Percentiles rank a stretch among this genome's conserved stretches.
phyloP scores from a whole-genome alignment of 75 land plant species.

The Cunninghamia lanceolata region DNA sequence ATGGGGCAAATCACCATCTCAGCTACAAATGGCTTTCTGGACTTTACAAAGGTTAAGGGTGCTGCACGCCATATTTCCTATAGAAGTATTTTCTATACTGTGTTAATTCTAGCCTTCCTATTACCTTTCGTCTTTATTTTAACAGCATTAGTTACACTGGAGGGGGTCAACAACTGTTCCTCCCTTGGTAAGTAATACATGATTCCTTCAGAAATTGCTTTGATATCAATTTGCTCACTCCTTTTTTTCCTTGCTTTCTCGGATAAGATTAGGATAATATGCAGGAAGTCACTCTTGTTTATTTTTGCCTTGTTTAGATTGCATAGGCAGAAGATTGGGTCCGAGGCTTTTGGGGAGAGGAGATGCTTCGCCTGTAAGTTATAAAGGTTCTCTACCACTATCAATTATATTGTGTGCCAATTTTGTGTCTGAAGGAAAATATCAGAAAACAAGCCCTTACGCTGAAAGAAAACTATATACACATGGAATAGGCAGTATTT shows the following conservation, averaged over 20 bases:
- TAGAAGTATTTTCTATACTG: constrained; percentile 65
- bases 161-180: constrained; percentile 60
- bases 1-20: constrained; percentile 97
- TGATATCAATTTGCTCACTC: constrained; percentile 4
- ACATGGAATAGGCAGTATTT: background rate
- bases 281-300: background rate
- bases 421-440: constrained; percentile 8
- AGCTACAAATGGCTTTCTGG: constrained; percentile 67
- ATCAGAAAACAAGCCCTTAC: background rate
- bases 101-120: constrained; percentile 70
- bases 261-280: background rate
- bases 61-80: constrained; percentile 80
- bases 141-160: constrained; percentile 86
- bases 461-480: background rate
- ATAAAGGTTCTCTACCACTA: background rate
- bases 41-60: constrained; percentile 86
- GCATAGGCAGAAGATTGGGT: constrained; percentile 81
- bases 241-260: background rate
- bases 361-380: constrained; percentile 31
- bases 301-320: constrained; percentile 53
- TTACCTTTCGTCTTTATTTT: constrained; percentile 88
- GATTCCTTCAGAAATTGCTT: background rate
- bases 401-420: background rate
- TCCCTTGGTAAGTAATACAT: constrained; percentile 51
- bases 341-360: constrained; percentile 67